These are phyloP conservation scores for Ceratopteris richardii DNA, from an alignment of 75 land plant species.

Conservation along the genomic window DNA sequence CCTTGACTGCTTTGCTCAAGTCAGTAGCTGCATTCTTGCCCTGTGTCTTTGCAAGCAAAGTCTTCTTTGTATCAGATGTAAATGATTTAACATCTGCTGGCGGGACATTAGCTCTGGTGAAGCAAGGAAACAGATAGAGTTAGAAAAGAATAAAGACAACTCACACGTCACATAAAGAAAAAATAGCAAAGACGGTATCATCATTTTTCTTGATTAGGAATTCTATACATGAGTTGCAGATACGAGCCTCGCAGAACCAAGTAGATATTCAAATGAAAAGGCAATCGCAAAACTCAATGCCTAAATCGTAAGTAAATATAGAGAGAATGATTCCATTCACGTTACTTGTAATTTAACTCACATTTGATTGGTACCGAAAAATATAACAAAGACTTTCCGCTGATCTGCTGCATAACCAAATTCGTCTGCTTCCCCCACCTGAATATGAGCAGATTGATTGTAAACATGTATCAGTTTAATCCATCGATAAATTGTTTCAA, in stretches of 20 bases:
- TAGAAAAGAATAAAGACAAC: no score
- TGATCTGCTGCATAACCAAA: conserved; percentile 38
- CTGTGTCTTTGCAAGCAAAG: conserved; percentile 38
- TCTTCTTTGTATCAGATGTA: conserved; percentile 50
- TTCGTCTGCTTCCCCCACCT: conserved; percentile 70
- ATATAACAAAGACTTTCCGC: conserved; percentile 62
- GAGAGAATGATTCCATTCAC: no score
- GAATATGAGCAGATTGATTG: conserved; percentile 19
- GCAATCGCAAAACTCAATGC: no score
- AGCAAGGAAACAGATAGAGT: conserved; percentile 1
- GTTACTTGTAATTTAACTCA: no score
- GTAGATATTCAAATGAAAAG: no score
- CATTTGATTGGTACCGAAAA: conserved; percentile 90
- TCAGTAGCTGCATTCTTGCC: conserved; percentile 40
- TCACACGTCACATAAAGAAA: neutral
- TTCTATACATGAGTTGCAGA: no score
- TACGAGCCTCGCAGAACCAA: no score
- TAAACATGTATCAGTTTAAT: no score
- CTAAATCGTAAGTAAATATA: no score
- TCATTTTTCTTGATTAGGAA: no score
- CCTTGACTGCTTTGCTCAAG: conserved; percentile 64
- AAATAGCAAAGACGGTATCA: neutral
- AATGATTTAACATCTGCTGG: conserved; percentile 76
- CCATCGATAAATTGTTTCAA: no score
- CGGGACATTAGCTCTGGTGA: conserved; percentile 77